Evolutionary conservation across 805 yeast genomes (phyloP), one percentile per base, ranked within the genome.

Genomic region (Yamadazyma sp.): DNA sequence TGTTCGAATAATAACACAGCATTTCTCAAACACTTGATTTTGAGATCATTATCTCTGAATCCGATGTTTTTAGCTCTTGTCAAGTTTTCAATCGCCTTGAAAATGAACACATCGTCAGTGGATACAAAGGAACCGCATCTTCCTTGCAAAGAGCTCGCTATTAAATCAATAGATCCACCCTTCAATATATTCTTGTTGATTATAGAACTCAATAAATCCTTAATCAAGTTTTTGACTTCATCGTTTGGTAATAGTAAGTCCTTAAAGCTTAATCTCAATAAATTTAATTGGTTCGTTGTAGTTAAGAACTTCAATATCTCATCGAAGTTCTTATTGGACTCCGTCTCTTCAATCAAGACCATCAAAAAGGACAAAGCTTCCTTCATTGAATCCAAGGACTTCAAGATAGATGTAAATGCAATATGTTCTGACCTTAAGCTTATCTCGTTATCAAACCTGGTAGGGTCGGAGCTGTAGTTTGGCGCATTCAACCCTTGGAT

Each of bases 71-170:
- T 84, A 1, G 98, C 97, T 50, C 83, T 80, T 40, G 91, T 84
- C 51, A 93, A 70, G 57, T 84, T 89, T 58, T 93, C 99, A 50
- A 89, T 80, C 0, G 97, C 98, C 60, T 91, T 84, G 70, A 90
- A 93, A 10, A 93, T 86, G 42, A 89, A 73, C 18, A 93, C 96
- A 60, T 93, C 99, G 48, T 84, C 87, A 11, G 95, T 79, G 0
- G 97, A 87, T 54, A 98, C 93, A 61, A 89, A 93, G 0, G 95
- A 80, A 1, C 95, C 95, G 68, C 99, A 93, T 42, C 91, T 81
- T 38, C 87, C 95, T 60, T 93, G 96, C 35, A 93, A 67, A 1
- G 90, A 80, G 23, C 82, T 80, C 1, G 97, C 95, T 35, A 91
- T 86, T 40, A 83, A 71, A 55, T 91, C 98, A 30, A 93, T 91